Conservation (phyloP, 2,329 filamentous ascomycete species). For the Pestalotiopsis sp. region DNA sequence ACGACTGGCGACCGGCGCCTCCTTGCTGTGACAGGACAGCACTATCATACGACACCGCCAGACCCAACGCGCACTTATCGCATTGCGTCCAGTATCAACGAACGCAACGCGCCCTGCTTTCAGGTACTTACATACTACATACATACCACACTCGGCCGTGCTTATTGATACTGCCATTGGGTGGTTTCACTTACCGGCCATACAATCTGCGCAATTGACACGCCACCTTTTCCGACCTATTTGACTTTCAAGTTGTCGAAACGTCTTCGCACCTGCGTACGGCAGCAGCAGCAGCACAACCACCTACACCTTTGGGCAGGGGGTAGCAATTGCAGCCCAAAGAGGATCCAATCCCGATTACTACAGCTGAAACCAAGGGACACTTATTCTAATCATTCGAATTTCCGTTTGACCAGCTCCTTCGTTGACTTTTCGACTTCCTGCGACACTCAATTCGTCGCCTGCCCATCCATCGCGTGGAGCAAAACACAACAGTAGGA, state of each 20-base stretch:
- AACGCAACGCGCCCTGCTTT: not conserved
- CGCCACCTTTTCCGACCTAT: not conserved
- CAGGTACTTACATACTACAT: not conserved
- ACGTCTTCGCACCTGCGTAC: not conserved
- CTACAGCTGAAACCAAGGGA: not conserved
- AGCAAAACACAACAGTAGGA: not conserved
- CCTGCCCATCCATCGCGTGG: not conserved
- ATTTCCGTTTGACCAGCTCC: not conserved
- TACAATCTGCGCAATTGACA: not conserved
- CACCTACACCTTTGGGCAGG: not conserved
- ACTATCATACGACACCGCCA: not conserved
- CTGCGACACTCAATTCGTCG: not conserved
- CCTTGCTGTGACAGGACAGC: not conserved
- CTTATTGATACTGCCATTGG: not conserved
- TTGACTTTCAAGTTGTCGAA: not conserved
- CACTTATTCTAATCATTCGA: not conserved
- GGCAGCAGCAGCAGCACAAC: not conserved
- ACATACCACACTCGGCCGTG: not conserved
- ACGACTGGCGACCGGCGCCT: not conserved
- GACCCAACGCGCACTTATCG: not conserved
- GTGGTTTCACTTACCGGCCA: not conserved
- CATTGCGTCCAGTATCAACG: not conserved
- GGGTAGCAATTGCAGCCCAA: slow-evolving; percentile 7
- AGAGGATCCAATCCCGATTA: slow-evolving; percentile 3
- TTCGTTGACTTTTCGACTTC: not conserved